Percentiles rank a stretch among this genome's conserved stretches.
These are phyloP conservation scores for Coemansia sp. DNA, from an alignment of 192 early-diverging fungal species.

Conservation along the genomic window DNA sequence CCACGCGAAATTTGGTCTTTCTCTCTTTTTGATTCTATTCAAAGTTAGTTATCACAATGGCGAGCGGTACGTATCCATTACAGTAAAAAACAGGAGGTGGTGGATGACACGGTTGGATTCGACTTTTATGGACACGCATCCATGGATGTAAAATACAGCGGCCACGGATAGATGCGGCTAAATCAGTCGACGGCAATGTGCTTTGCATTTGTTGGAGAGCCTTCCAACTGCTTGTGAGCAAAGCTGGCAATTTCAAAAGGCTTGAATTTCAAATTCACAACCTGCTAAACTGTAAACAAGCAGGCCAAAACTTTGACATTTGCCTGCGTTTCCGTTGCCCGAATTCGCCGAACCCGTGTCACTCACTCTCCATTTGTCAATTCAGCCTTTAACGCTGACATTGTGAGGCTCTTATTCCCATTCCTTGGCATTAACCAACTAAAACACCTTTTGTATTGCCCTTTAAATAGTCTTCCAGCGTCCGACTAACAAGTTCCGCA, in stretches of 20 bases:
- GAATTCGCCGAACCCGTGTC: background rate
- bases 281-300: background rate
- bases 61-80: slow-evolving; percentile 51
- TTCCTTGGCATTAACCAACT: background rate
- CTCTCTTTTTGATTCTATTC: slow-evolving; percentile 5
- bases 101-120: background rate
- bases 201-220: slow-evolving; percentile 1
- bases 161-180: too few species aligned
- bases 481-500: slow-evolving; percentile 95
- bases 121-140: too few species aligned
- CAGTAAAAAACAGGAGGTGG: background rate
- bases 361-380: background rate
- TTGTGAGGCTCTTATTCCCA: background rate
- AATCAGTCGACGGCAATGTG: too few species aligned
- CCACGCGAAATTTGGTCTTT: background rate
- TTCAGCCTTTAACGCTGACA: background rate
- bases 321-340: background rate
- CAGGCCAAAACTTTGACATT: background rate
- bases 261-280: background rate
- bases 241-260: background rate
- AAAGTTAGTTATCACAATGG: slow-evolving; percentile 19
- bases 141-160: too few species aligned
- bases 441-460: background rate
- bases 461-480: slow-evolving; percentile 1
- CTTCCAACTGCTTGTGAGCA: background rate